Conservation (phyloP, 2,329 filamentous ascomycete species). For the Arthrobotrys conoides region DNA sequence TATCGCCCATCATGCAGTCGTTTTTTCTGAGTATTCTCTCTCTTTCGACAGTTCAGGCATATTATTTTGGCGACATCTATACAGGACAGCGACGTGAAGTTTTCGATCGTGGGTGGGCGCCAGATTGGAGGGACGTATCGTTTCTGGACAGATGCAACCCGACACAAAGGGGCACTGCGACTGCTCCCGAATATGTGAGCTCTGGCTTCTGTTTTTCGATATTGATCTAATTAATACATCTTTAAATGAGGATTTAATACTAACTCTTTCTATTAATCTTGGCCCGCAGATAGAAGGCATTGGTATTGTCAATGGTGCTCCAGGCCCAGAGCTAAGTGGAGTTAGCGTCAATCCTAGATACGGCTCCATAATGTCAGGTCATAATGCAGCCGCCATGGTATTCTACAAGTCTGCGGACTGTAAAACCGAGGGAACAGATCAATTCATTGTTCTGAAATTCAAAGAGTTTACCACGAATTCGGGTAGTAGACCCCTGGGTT, state of each 20-base stretch:
- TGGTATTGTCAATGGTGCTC: slow-evolving; percentile 41
- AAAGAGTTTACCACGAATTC: too few species aligned
- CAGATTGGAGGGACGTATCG: slow-evolving; percentile 25
- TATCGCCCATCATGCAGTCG: not conserved
- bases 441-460: slow-evolving; percentile 38
- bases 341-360: not conserved
- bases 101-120: slow-evolving; percentile 26
- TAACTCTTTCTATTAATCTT: not conserved
- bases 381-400: slow-evolving; percentile 25
- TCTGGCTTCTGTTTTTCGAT: not conserved
- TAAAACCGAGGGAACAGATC: slow-evolving; percentile 1
- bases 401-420: slow-evolving; percentile 39
- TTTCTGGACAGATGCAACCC: slow-evolving; percentile 20
- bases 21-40: slow-evolving; percentile 26
- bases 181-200: not conserved
- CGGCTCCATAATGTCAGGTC: not conserved
- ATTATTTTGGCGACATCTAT: slow-evolving; percentile 32
- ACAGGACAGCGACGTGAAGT: not conserved
- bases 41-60: slow-evolving; percentile 7
- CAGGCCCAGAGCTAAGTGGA: not conserved
- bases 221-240: too few species aligned
- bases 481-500: too few species aligned
- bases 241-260: too few species aligned
- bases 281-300: slow-evolving; percentile 26
- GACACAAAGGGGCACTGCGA: not conserved